A percentile compares a stretch with the other conserved stretches of the same genome.
Conservation (phyloP, 2,329 filamentous ascomycete genomes). For the Coniochaeta hoffmannii region DNA sequence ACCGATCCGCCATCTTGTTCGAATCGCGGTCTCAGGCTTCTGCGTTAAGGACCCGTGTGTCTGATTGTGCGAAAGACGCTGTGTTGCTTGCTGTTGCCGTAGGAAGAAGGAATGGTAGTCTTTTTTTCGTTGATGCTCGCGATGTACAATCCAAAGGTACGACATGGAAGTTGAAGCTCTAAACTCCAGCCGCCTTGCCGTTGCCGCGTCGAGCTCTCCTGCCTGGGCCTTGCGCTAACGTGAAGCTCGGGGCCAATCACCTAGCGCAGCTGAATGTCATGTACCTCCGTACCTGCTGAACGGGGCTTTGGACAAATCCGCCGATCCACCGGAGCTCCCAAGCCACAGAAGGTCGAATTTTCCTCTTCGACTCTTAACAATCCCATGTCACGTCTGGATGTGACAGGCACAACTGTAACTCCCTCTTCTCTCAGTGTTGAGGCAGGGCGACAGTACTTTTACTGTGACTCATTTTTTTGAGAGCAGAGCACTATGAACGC, state of each 20-base stretch:
- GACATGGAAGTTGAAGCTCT: not conserved
- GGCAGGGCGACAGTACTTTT: not conserved
- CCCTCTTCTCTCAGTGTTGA: not conserved
- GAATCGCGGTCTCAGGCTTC: not conserved
- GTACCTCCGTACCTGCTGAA: not conserved
- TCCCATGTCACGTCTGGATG: not conserved
- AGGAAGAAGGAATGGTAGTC: not conserved
- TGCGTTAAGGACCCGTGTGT: not conserved
- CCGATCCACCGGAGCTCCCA: not conserved
- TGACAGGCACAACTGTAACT: not conserved
- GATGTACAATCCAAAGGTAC: not conserved
- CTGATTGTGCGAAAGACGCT: not conserved
- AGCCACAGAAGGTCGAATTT: not conserved
- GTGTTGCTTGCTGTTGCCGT: not conserved
- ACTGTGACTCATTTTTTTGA: not conserved
- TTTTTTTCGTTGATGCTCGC: not conserved
- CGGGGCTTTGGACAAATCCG: not conserved
- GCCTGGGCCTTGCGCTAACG: conserved; percentile 1
- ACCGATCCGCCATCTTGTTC: conserved; percentile 80
- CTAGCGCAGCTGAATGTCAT: not conserved
- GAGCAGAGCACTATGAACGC: not conserved
- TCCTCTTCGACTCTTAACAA: not conserved
- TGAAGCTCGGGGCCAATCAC: conserved; percentile 3
- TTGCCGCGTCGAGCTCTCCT: conserved; percentile 4
- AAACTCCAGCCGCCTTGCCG: conserved; percentile 1